A percentile compares a stretch with the other conserved stretches of the same genome.
These are phyloP conservation scores for Microbotryum lychnidis-dioicae DNA, from an alignment of 1,284 basidiomycete species.

Conservation along the genomic window DNA sequence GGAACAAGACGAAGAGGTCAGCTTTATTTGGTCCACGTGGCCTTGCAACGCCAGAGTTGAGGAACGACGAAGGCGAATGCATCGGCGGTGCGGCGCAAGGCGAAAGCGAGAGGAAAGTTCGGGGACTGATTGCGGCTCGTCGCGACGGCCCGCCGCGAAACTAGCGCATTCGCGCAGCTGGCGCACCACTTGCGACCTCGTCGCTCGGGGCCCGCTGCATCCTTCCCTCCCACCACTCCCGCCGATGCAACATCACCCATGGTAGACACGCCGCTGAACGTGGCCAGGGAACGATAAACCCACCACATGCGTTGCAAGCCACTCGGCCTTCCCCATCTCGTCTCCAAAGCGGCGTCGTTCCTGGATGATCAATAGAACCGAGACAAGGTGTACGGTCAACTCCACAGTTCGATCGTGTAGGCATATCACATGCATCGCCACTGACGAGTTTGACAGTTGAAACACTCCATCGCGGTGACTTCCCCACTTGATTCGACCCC, in stretches of 20 bases:
- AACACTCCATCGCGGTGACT: conserved; percentile 33
- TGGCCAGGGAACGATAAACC: conserved; percentile 43
- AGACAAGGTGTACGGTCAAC: not conserved
- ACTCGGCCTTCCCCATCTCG: conserved; percentile 84
- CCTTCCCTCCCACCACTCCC: no score
- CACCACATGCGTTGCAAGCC: conserved; percentile 79
- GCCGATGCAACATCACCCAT: conserved; percentile 6
- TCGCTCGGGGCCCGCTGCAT: not conserved
- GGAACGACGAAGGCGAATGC: no score
- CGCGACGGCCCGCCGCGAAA: no score
- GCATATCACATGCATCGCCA: not conserved
- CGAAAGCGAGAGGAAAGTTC: no score
- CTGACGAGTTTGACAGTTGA: conserved; percentile 35
- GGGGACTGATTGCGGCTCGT: no score
- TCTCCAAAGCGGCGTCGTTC: conserved; percentile 84
- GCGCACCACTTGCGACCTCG: conserved; percentile 26
- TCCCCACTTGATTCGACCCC: not conserved
- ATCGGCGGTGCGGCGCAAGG: no score
- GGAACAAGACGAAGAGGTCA: not conserved
- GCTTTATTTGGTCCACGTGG: no score
- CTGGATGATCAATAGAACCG: not conserved
- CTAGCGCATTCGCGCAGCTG: not conserved
- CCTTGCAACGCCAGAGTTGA: no score
- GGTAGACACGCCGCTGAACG: conserved; percentile 41
- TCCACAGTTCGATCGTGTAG: no score